A percentile compares a stretch with the other conserved stretches of the same genome.
These are phyloP conservation scores for Pochonia chlamydosporia DNA, from an alignment of 2,329 filamentous ascomycete species.

Conservation along the genomic window DNA sequence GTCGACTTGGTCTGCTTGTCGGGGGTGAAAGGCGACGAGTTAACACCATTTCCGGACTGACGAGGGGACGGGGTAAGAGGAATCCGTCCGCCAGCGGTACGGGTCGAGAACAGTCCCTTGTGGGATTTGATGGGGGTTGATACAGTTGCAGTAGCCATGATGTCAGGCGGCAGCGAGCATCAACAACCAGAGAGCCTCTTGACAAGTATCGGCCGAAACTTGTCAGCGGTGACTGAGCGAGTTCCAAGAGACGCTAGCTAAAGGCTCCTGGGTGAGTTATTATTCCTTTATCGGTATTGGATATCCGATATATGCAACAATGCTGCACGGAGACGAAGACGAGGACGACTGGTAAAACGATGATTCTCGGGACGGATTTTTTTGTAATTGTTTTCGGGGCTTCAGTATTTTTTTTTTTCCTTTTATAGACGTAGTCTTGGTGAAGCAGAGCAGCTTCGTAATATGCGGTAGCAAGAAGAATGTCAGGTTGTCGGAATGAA, in stretches of 20 bases:
- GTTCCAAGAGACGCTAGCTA: slow-evolving; percentile 55
- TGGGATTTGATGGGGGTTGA: slow-evolving; percentile 95
- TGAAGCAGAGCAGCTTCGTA: slow-evolving; percentile 11
- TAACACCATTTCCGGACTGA: slow-evolving; percentile 51
- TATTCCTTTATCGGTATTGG: slow-evolving; percentile 34
- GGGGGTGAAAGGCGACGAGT: slow-evolving; percentile 74
- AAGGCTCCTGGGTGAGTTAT: slow-evolving; percentile 50
- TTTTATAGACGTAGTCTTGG: slow-evolving; percentile 17
- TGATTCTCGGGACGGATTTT: slow-evolving; percentile 42
- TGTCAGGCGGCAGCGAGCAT: slow-evolving; percentile 26
- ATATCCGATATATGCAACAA: slow-evolving; percentile 42
- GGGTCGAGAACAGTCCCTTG: slow-evolving; percentile 83
- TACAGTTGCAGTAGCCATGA: slow-evolving; percentile 76
- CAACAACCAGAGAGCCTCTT: slow-evolving; percentile 20
- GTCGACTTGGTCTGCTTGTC: slow-evolving; percentile 66
- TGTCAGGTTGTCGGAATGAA: slow-evolving; percentile 15
- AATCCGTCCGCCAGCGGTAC: slow-evolving; percentile 90
- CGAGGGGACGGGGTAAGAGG: slow-evolving; percentile 89
- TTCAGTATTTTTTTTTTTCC: slow-evolving; percentile 1
- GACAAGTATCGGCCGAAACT: slow-evolving; percentile 42
- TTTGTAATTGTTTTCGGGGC: slow-evolving; percentile 12
- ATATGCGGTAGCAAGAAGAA: slow-evolving; percentile 2
- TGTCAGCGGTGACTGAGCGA: slow-evolving; percentile 37
- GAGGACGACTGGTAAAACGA: slow-evolving; percentile 30
- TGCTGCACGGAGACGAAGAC: slow-evolving; percentile 36